Conservation (phyloP, 306 rosid species). For the Styphnolobium japonicum region DNA sequence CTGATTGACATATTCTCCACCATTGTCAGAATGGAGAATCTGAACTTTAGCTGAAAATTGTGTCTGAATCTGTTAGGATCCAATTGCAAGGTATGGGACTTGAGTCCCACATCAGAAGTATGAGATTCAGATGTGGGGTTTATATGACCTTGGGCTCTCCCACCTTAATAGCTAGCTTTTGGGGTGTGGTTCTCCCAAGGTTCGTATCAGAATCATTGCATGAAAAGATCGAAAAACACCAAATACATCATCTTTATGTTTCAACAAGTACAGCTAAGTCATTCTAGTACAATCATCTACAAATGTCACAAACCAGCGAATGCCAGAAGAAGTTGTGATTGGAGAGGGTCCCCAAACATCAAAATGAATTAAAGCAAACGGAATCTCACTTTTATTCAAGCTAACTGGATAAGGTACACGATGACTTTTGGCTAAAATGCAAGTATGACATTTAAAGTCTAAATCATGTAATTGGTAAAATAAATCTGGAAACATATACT, state of each 20-base stretch:
- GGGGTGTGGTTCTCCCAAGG: too few species aligned
- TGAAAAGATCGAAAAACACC: not conserved
- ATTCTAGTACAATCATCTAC: constrained; percentile 11
- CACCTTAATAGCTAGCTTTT: too few species aligned
- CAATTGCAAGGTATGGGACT: too few species aligned
- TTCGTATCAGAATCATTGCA: too few species aligned
- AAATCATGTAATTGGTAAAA: too few species aligned
- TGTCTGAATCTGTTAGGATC: too few species aligned
- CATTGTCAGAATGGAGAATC: not conserved
- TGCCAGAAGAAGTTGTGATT: not conserved
- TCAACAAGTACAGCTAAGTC: not conserved
- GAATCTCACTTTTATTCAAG: not conserved
- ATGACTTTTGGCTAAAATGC: not conserved
- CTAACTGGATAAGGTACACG: not conserved
- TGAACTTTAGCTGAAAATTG: not conserved
- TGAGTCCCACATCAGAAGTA: too few species aligned
- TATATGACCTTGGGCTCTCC: too few species aligned
- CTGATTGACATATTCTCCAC: not conserved
- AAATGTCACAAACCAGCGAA: constrained; percentile 5
- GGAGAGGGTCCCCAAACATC: not conserved
- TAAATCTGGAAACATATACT: not conserved
- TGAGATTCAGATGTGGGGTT: too few species aligned
- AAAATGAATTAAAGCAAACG: not conserved
- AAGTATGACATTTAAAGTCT: too few species aligned
- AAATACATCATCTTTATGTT: not conserved